These are phyloP conservation scores for Seminavis robusta DNA, from an alignment of 108 stramenopile species.

Conservation along the genomic window DNA sequence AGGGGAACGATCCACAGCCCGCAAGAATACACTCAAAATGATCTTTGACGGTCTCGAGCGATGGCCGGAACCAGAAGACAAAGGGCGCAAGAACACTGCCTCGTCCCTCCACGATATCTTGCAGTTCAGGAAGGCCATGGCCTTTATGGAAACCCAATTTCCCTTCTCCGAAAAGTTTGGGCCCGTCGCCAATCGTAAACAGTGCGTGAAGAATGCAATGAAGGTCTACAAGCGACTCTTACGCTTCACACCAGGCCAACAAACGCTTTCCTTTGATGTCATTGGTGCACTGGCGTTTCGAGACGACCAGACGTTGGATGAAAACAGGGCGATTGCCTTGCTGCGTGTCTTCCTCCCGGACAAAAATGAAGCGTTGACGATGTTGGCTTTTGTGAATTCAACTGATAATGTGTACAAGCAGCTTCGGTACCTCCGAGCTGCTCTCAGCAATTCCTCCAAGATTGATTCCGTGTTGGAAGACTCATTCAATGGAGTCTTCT, in stretches of 20 bases:
- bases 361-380: slow-evolving; percentile 34
- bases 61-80: slow-evolving; percentile 60
- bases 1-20: no score
- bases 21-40: no score
- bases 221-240: slow-evolving; percentile 47
- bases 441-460: slow-evolving; percentile 55
- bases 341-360: slow-evolving; percentile 49
- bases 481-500: slow-evolving; percentile 57
- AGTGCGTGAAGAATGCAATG: slow-evolving; percentile 55
- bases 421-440: slow-evolving; percentile 54
- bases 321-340: slow-evolving; percentile 42
- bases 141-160: slow-evolving; percentile 51
- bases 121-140: slow-evolving; percentile 52
- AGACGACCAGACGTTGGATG: slow-evolving; percentile 34
- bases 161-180: slow-evolving; percentile 64
- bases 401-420: slow-evolving; percentile 61
- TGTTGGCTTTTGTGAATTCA: slow-evolving; percentile 63
- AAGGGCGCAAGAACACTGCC: background rate
- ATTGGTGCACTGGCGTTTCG: slow-evolving; percentile 41
- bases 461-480: slow-evolving; percentile 41
- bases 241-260: slow-evolving; percentile 1
- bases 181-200: slow-evolving; percentile 41
- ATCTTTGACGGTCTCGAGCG: slow-evolving; percentile 45
- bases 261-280: slow-evolving; percentile 48
- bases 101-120: slow-evolving; percentile 35